phyloP scores from a whole-genome alignment of 2,329 filamentous ascomycete genomes.

The Aspergillus udagawae region DNA sequence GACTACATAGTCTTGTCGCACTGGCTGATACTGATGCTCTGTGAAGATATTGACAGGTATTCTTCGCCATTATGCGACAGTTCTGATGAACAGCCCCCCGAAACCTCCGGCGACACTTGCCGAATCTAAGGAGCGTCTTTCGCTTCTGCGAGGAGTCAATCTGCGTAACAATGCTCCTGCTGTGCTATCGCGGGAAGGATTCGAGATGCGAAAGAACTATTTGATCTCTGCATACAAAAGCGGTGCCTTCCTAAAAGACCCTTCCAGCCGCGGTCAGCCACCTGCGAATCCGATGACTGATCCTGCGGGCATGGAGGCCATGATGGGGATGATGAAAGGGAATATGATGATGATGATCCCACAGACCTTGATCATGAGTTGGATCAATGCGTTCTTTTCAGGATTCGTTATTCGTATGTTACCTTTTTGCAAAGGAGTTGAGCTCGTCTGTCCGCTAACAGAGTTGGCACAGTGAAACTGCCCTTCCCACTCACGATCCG shows the following conservation, averaged over 20 bases:
- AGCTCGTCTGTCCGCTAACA: slow-evolving; percentile 5
- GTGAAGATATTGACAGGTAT: slow-evolving; percentile 81
- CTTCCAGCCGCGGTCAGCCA: slow-evolving; percentile 78
- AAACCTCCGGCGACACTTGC: slow-evolving; percentile 67
- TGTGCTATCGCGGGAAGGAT: slow-evolving; percentile 72
- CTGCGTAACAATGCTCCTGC: slow-evolving; percentile 79
- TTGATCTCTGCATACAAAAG: slow-evolving; percentile 78
- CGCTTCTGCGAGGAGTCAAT: slow-evolving; percentile 76
- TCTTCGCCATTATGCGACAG: slow-evolving; percentile 90
- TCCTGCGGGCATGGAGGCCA: slow-evolving; percentile 95
- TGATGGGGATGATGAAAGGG: slow-evolving; percentile 99
- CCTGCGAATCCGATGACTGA: slow-evolving; percentile 93
- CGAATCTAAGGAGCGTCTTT: slow-evolving; percentile 72
- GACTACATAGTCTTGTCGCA: neutral
- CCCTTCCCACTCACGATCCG: slow-evolving; percentile 97
- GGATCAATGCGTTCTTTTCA: slow-evolving; percentile 99
- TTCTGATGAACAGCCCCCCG: slow-evolving; percentile 79
- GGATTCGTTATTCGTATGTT: slow-evolving; percentile 91
- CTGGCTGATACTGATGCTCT: neutral
- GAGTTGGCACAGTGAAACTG: slow-evolving; percentile 67
- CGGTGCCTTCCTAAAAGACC: slow-evolving; percentile 85
- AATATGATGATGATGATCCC: slow-evolving; percentile 99
- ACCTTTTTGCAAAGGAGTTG: neutral
- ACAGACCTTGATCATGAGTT: slow-evolving; percentile 98
- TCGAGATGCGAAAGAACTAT: slow-evolving; percentile 74